Evolutionary conservation across 495 filamentous ascomycete genomes (phyloP).

Genomic region (Aspergillus mulundensis): DNA sequence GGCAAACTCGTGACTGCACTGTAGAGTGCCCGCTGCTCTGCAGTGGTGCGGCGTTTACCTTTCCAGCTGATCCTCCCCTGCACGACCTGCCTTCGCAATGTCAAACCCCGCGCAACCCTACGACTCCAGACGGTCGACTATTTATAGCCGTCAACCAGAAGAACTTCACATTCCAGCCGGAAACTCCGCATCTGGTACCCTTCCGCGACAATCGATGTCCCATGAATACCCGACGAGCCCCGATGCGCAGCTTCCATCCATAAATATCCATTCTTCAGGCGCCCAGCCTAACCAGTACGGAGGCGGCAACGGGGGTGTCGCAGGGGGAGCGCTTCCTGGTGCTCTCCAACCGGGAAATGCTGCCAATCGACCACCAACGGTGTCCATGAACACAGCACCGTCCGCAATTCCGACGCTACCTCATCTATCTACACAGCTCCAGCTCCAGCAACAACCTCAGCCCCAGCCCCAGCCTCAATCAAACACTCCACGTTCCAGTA

Average conservation of each 20-base stretch:
- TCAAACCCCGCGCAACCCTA: conserved; percentile 48
- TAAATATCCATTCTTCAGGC: conserved; percentile 63
- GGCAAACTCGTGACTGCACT: neutral
- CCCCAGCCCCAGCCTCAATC: conserved; percentile 58
- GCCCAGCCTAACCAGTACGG: conserved; percentile 56
- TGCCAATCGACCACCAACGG: conserved; percentile 55
- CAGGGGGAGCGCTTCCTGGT: conserved; percentile 54
- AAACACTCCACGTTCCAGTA: conserved; percentile 61
- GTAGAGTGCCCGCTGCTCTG: neutral
- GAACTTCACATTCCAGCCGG: conserved; percentile 75
- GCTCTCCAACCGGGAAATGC: conserved; percentile 63
- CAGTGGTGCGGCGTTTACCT: conserved; percentile 3
- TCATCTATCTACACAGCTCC: conserved; percentile 56
- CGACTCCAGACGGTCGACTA: conserved; percentile 51
- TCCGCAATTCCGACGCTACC: conserved; percentile 67
- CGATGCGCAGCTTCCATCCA: conserved; percentile 48
- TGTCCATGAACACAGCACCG: conserved; percentile 68
- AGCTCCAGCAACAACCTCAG: conserved; percentile 53
- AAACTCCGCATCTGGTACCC: conserved; percentile 36
- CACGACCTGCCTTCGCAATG: conserved; percentile 23
- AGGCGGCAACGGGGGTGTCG: conserved; percentile 28
- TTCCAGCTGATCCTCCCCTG: neutral
- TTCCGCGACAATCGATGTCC: conserved; percentile 45
- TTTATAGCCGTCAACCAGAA: conserved; percentile 55
- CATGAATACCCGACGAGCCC: conserved; percentile 46